Percentiles rank a stretch among this genome's conserved stretches.
Conservation (phyloP, 1,284 basidiomycete species). For the Marasmius tenuissimus region DNA sequence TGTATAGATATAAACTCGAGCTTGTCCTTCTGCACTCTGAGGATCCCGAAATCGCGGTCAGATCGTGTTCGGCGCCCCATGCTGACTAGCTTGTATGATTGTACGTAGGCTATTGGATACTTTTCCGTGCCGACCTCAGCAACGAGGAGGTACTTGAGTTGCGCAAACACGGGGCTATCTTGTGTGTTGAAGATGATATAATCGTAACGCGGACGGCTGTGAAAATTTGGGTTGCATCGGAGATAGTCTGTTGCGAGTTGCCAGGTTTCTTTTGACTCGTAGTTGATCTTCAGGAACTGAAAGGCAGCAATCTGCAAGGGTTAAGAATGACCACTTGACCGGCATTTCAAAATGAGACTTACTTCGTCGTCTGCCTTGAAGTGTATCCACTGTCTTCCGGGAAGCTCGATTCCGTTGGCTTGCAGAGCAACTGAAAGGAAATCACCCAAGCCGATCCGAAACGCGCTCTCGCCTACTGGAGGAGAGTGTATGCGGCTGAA, state of each 20-base stretch:
- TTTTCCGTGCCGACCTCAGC: no score
- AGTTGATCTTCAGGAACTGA: constrained; percentile 24
- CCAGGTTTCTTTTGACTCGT: constrained; percentile 27
- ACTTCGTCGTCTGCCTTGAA: background rate
- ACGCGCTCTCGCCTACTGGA: no score
- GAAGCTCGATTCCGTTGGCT: background rate
- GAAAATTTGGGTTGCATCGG: constrained; percentile 29
- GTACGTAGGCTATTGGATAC: no score
- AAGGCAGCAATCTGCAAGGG: constrained; percentile 16
- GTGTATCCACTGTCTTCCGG: background rate
- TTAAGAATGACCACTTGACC: background rate
- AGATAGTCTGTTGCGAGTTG: constrained; percentile 21
- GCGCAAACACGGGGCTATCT: no score
- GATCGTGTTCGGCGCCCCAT: no score
- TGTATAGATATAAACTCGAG: no score
- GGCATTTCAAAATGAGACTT: constrained; percentile 14
- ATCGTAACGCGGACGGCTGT: constrained; percentile 26
- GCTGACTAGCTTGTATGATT: no score
- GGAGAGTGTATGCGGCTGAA: constrained; percentile 3
- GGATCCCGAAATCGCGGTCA: no score
- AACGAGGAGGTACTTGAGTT: no score
- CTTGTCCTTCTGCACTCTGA: no score
- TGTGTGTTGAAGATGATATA: constrained; percentile 22
- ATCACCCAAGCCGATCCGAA: background rate
- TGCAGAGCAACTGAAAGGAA: background rate